Percentiles rank a stretch among this genome's conserved stretches.
Conservation (phyloP, 805 yeast genomes). For the Candida morakotiae region DNA sequence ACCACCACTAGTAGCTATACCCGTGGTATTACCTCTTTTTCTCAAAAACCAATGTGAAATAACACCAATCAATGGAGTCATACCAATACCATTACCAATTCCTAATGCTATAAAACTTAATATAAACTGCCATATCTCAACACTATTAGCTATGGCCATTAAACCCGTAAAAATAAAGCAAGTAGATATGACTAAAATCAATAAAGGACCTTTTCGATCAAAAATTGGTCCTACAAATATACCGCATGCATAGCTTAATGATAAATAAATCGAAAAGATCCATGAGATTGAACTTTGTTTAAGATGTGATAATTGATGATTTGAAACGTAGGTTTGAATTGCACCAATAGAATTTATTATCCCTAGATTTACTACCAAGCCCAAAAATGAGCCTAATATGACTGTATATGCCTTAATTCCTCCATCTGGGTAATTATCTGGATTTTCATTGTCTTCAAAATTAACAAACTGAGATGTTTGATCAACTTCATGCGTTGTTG, state of each 20-base stretch:
- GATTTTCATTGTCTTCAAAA: constrained; percentile 10
- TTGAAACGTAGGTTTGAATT: constrained; percentile 54
- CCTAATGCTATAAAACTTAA: constrained; percentile 56
- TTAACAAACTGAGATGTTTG: neutral
- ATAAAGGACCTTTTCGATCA: constrained; percentile 55
- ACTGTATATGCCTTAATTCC: constrained; percentile 54
- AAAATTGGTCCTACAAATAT: constrained; percentile 57
- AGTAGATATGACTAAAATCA: constrained; percentile 41
- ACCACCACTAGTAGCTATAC: constrained; percentile 64
- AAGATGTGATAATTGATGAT: constrained; percentile 46
- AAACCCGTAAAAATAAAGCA: constrained; percentile 44
- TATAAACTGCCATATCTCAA: constrained; percentile 55
- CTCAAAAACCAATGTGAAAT: constrained; percentile 63
- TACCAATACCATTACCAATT: constrained; percentile 54
- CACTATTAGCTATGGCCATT: constrained; percentile 53
- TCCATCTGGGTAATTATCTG: constrained; percentile 48
- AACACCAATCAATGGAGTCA: constrained; percentile 59
- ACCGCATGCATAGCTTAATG: constrained; percentile 45
- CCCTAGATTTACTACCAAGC: constrained; percentile 53
- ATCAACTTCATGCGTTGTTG: neutral
- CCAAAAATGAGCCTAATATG: constrained; percentile 55
- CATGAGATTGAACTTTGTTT: constrained; percentile 52
- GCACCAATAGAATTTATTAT: constrained; percentile 58
- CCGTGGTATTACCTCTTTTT: constrained; percentile 53
- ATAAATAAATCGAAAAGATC: constrained; percentile 58